Evolutionary conservation across 2,329 filamentous ascomycete species (phyloP), one percentile per base, ranked within the genome.

Genomic region (Magnaporthiopsis incrustans): DNA sequence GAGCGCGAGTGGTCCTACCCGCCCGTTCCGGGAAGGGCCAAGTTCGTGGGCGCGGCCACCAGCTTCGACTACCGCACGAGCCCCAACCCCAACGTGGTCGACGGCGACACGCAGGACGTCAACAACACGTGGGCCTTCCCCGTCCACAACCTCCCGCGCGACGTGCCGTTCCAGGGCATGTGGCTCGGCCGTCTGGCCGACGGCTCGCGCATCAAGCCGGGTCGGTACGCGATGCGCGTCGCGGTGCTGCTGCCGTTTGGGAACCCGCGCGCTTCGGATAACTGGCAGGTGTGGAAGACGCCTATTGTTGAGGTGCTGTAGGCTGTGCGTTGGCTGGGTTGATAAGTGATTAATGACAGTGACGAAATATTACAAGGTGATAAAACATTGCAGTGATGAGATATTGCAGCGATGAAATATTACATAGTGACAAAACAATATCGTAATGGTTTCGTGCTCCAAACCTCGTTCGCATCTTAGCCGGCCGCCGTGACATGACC

Each of bases 171-270:
- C 25, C 60, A 56, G 26, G 67, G 66, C 53, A 65, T 67, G 63
- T 68, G 67, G 66, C 59, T 67, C 6, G 67, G 67, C 53, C 60
- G 62, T 3, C 60, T 68, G 27, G 66, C 61, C 61, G 66, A 68
- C 61, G 66, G 76, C 70, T 32, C 78, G 73, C 66, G 68, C 68
- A 59, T 70, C 73, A 35, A 69, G 73, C 50, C 74, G 73, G n/a
- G 73, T 71, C 44, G 67, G 70, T 65, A 77, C 71, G 8, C 72
- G 74, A 5, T 65, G 64, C 53, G 65, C 44, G 27, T 67, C 53
- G 63, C 61, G 1, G 59, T n/a, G 10, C 61, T 67, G 15, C 8
- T 57, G 60, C 66, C 66, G 5, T 64, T 67, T 59, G 60, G 58
- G 25, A 62, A 66, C 63, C 66, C 60, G n/a, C 33, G 22, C 5